These are phyloP conservation scores for Podospora tetraspora DNA, from an alignment of 495 filamentous ascomycete species.

Conservation along the genomic window DNA sequence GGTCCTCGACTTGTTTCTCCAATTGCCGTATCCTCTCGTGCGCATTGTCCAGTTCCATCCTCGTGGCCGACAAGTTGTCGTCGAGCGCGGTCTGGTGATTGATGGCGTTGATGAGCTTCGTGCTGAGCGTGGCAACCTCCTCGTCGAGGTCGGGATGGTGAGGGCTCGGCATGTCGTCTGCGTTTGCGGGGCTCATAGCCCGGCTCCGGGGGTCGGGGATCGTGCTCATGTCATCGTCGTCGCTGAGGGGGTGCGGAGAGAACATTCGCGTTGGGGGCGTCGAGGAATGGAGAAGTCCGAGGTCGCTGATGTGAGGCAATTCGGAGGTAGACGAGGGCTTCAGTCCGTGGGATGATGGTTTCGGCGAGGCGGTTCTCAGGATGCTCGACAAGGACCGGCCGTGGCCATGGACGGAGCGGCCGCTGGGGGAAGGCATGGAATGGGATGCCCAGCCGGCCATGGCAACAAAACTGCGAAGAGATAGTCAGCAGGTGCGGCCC, in stretches of 20 bases:
- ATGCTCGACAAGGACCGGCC: constrained; percentile 46
- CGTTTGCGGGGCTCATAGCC: constrained; percentile 32
- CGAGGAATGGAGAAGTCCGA: constrained; percentile 14
- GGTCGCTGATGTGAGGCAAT: constrained; percentile 17
- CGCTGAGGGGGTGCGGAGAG: constrained; percentile 31
- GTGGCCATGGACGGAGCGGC: constrained; percentile 41
- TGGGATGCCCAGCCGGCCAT: constrained; percentile 50
- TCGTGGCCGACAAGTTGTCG: constrained; percentile 74
- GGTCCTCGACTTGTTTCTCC: constrained; percentile 49
- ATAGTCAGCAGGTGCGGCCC: constrained; percentile 29
- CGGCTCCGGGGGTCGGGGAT: constrained; percentile 46
- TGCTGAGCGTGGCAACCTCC: constrained; percentile 86
- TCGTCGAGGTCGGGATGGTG: constrained; percentile 73
- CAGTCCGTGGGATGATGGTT: constrained; percentile 15
- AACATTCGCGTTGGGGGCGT: constrained; percentile 31
- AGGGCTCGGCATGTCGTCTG: constrained; percentile 20
- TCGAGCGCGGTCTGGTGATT: constrained; percentile 94
- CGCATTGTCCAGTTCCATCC: constrained; percentile 76
- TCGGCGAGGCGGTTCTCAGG: constrained; percentile 29
- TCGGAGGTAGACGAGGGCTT: constrained; percentile 21
- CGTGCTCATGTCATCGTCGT: constrained; percentile 44
- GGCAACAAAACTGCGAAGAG: constrained; percentile 42
- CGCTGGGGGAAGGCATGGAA: constrained; percentile 24
- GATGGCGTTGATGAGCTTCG: constrained; percentile 93
- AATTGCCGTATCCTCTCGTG: constrained; percentile 61